A percentile compares a stretch with the other conserved stretches of the same genome.
Evolutionary conservation across 176 grass and related monocot genomes (phyloP).

Genomic region (Phragmites australis): DNA sequence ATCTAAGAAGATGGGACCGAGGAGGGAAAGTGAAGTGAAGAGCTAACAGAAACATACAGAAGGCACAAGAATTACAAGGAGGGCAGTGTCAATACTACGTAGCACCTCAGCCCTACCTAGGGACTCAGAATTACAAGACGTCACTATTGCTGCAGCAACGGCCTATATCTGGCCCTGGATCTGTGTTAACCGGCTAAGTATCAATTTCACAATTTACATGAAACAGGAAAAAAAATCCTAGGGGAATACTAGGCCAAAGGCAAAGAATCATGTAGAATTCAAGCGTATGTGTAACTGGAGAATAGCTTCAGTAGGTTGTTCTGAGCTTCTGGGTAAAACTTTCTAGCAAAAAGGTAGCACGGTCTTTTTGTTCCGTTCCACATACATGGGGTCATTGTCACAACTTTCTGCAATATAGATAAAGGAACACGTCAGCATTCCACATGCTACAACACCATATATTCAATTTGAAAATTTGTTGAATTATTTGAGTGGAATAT

Average conservation of each 20-base stretch:
- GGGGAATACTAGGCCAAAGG: constrained; percentile 37
- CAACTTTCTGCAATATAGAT: constrained; percentile 63
- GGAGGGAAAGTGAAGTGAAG: neutral
- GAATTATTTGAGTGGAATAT: constrained; percentile 13
- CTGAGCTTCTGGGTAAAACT: constrained; percentile 91
- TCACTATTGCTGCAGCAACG: constrained; percentile 37
- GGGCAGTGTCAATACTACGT: constrained; percentile 53
- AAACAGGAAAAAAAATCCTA: constrained; percentile 41
- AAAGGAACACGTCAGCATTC: constrained; percentile 31
- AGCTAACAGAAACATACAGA: constrained; percentile 47
- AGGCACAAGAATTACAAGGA: constrained; percentile 45
- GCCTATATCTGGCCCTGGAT: constrained; percentile 49
- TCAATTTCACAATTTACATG: constrained; percentile 74
- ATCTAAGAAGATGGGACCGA: constrained; percentile 16
- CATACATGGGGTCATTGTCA: constrained; percentile 56
- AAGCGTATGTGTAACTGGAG: constrained; percentile 66
- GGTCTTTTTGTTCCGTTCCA: constrained; percentile 92
- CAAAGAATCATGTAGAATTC: constrained; percentile 54
- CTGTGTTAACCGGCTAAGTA: constrained; percentile 60
- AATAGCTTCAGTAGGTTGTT: constrained; percentile 83
- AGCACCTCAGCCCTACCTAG: constrained; percentile 48
- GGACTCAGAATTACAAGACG: constrained; percentile 49
- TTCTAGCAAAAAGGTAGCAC: constrained; percentile 93
- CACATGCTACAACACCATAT: neutral
- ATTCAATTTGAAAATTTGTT: constrained; percentile 20